Evolutionary conservation across 805 yeast genomes (phyloP).

Genomic region (Tetrapisispora pingtungensis): DNA sequence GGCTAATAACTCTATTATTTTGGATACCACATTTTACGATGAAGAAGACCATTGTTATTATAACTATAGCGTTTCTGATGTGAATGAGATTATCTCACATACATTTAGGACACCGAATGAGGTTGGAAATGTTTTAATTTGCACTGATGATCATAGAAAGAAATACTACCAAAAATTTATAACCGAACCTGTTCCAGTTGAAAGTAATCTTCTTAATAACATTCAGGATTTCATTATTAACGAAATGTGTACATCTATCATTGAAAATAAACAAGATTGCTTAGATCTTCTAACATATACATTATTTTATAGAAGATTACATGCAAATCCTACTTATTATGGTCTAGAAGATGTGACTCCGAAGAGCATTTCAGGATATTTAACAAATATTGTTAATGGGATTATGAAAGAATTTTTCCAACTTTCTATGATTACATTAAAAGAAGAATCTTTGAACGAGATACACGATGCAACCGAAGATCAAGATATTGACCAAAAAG

Average conservation of each 20-base stretch:
- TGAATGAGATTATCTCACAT: constrained; percentile 56
- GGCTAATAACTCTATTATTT: constrained; percentile 47
- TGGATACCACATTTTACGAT: constrained; percentile 65
- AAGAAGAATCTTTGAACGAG: constrained; percentile 11
- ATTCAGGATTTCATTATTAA: constrained; percentile 60
- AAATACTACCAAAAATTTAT: constrained; percentile 65
- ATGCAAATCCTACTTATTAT: constrained; percentile 78
- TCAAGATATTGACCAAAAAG: too few relatives aligned
- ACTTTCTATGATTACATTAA: constrained; percentile 52
- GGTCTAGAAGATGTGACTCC: constrained; percentile 60
- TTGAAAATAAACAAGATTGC: constrained; percentile 69
- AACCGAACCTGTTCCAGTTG: constrained; percentile 69
- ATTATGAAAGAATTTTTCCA: constrained; percentile 53
- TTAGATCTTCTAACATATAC: constrained; percentile 85
- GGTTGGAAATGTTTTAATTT: constrained; percentile 39
- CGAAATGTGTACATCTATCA: constrained; percentile 59
- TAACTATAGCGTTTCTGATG: constrained; percentile 55
- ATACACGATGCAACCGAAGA: too few relatives aligned
- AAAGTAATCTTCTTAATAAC: constrained; percentile 53
- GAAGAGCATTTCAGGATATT: constrained; percentile 63
- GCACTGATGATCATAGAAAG: constrained; percentile 45
- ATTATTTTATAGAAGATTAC: constrained; percentile 70
- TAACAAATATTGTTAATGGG: constrained; percentile 75
- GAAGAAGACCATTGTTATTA: constrained; percentile 62
- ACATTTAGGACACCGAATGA: constrained; percentile 21